These are phyloP conservation scores for Excoecaria agallocha DNA, from an alignment of 345 rosid genomes.

Conservation along the genomic window DNA sequence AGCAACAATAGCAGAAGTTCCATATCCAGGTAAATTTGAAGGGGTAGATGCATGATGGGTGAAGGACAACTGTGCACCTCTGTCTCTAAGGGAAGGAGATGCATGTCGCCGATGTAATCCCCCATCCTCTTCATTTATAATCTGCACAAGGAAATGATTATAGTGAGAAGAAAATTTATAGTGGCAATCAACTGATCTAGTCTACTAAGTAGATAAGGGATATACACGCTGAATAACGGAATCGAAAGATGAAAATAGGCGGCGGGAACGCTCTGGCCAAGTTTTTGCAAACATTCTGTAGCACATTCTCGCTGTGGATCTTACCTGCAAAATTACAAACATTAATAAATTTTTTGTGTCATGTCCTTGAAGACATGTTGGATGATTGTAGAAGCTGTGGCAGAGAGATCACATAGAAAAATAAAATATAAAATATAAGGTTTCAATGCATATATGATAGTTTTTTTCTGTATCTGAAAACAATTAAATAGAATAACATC, in stretches of 20 bases:
- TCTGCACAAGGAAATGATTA: conserved; percentile 38
- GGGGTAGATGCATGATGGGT: conserved; percentile 53
- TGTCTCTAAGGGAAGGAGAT: conserved; percentile 90
- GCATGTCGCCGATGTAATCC: conserved; percentile 94
- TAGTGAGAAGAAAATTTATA: neutral
- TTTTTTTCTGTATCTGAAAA: neutral
- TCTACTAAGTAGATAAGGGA: conserved; percentile 1
- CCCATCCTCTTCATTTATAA: conserved; percentile 93
- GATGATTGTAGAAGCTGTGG: neutral
- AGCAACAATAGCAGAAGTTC: conserved; percentile 94
- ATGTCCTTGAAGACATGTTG: neutral
- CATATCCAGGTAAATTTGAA: conserved; percentile 72
- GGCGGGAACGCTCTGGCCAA: conserved; percentile 98
- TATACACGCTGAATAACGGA: conserved; percentile 95
- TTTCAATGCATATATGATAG: neutral
- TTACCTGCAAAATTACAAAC: conserved; percentile 53
- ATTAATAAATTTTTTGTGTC: neutral
- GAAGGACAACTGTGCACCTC: conserved; percentile 61
- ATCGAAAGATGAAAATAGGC: conserved; percentile 87
- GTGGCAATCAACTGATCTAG: neutral
- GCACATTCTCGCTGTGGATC: conserved; percentile 97
- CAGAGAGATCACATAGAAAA: neutral
- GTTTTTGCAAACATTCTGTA: conserved; percentile 97
- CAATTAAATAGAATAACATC: neutral
- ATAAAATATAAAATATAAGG: neutral